Base-by-base conservation (phyloP, 768 basidiomycete species). In the Termitomyces sp. region DNA sequence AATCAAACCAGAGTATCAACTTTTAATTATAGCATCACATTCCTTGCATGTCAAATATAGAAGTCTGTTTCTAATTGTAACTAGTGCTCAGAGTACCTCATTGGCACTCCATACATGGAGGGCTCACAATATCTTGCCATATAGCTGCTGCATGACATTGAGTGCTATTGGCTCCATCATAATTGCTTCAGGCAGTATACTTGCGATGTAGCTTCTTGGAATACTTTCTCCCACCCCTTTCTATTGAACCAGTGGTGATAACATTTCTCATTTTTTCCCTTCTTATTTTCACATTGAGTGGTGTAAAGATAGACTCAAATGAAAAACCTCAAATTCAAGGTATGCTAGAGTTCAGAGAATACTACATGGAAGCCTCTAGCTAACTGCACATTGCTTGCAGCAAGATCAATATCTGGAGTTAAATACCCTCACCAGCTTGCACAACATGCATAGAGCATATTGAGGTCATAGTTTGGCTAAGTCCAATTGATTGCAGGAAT, bases 141-240 rank as follows among this genome's bases (percentile, higher is more conserved):
- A 83, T 58, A 68, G 75, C 46, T 73, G 83, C 26, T 78, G 85
- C 16, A 85, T 83, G 1, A 84, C 84, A 1, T 72, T 79, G 32
- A 73, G 85, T 55, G 84, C 84, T n/a, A 73, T 85, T 27, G 76
- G 77, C 1, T 80, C 82, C 60, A 79, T 81, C 61, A 74, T 80
- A 73, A 79, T 79, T 26, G 85, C 85, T 64, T 70, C 75, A 1
- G 83, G 84, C 10, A 82, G 83, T 4, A 84, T 87, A 46, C 77
- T 86, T 36, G 74, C 79, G 0, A 86, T 81, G 0, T 86, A 83
- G 83, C 75, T 84, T 10, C 65, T 85, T 26, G 84, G 83, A 10
- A 63, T 71, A 3, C 64, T 84, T 13, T 82, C 80, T 3, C 69
- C 76, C 0, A 69, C 78, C 1, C 84, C 84, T 13, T 58, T 71